Evolutionary conservation across 495 filamentous ascomycete genomes (phyloP), one percentile per base, ranked within the genome.

Genomic region (Neurospora sp.): DNA sequence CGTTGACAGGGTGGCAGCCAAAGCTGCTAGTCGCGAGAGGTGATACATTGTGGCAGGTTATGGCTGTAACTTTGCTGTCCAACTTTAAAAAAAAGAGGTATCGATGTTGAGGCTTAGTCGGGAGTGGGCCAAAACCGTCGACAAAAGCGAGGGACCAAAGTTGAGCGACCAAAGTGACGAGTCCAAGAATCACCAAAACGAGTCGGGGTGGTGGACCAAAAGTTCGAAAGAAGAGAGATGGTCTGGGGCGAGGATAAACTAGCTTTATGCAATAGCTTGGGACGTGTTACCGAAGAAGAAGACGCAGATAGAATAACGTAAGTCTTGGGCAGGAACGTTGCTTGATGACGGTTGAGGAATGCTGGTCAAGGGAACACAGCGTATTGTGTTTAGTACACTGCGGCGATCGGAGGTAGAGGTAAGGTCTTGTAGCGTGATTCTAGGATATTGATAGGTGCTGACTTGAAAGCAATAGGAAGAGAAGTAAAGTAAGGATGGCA

Each of bases 1-100:
- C 61, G 77, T 70, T 16, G 80, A 75, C 70, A 79, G 16, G 42
- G 73, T 72, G 70, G 79, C 74, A 70, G 79, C 79, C 44, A 84
- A 68, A 59, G 78, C 79, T 46, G 80, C 78, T 1, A 84, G 70
- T 18, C 44, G 46, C 12, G 76, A 71, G 37, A 74, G 16, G 38
- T 68, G 38, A 11, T 75, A 75, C 84, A 85, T 85, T 10, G 20
- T 79, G 77, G 46, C 11, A 7, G 27, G 53, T 61, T 61, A 16
- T 35, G 53, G 14, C 14, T 31, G 27, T 61, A 61, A 61, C 22
- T 61, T 18, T 35, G 70, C 35, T 44, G 44, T 71, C 14, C 40
- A 44, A 46, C 12, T 14, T 69, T 68, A 22, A 41, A 73, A 41
- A 73, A 35, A 73, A 42, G 71, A 20, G 31, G 38, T 59, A 35